Base-by-base conservation (phyloP, 331 rosid genomes). In the Spiraea crenata region DNA sequence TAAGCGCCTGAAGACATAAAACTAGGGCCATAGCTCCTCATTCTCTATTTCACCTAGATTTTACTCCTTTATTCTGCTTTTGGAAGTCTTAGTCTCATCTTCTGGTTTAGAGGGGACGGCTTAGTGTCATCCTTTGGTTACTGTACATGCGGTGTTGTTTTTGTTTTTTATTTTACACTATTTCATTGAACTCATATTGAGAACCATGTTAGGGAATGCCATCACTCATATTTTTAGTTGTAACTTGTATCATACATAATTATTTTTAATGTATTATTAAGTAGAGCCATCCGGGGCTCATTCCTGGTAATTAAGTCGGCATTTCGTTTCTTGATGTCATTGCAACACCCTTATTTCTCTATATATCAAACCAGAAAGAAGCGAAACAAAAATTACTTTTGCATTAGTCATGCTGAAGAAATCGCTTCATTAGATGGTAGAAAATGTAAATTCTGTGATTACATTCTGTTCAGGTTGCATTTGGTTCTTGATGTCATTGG, bases 1-100 rank as follows among this genome's bases (percentile, higher is more conserved):
- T 65, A 95, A 95, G 84, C 81, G 98, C 77, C 73, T 86, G 64
- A 95, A 81, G 80, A 83, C 92, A 62, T 86, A 71, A 67, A 70
- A 75, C 63, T 73, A 37, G 35, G 54, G 25, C 41, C 69, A 65
- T 5, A 17, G 65, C 50, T 57, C 47, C 42, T 72, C 57, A 40
- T 66, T 79, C 59, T 81, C 67, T 41, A 46, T 65, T 71, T 56
- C 77, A 9, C 56, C 65, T 49, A 66, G 40, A 64, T 73, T 55
- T 66, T 35, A 50, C 78, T 63, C 68, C 63, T 17, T 3, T 65
- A 59, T 69, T 70, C 46, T 45, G 52, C 20, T 75, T 65, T 34
- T 56, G 72, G 59, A 63, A 57, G 41, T 54, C 70, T 5, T 51
- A 5, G 57, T 46, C 65, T 63, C 68, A 48, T 49, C 63, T 65